Conservation (phyloP, 352 stramenopile genomes). For the Phytophthora syringae region DNA sequence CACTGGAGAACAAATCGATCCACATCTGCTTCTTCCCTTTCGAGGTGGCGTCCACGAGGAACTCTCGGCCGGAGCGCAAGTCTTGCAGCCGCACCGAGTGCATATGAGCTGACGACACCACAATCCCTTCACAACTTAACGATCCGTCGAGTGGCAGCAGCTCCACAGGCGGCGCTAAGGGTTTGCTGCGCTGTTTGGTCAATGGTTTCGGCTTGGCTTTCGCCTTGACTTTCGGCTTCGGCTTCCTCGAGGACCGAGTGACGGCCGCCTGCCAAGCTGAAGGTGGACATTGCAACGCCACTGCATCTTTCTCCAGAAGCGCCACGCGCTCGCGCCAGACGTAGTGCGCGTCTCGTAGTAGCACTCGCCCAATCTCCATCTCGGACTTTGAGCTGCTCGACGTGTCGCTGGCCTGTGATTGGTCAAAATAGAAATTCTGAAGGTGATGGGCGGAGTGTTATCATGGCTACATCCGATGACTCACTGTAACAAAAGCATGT, state of each 20-base stretch:
- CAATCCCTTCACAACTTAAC: constrained; percentile 55
- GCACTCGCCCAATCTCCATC: constrained; percentile 59
- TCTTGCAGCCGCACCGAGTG: constrained; percentile 60
- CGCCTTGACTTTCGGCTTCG: constrained; percentile 21
- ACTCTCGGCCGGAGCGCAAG: constrained; percentile 47
- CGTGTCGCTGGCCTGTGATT: constrained; percentile 10
- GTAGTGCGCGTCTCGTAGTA: constrained; percentile 58
- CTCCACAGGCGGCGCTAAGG: constrained; percentile 21
- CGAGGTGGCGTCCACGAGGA: constrained; percentile 49
- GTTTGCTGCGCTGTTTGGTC: constrained; percentile 20
- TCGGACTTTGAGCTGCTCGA: constrained; percentile 1
- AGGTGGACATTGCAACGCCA: constrained; percentile 37
- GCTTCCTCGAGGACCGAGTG: constrained; percentile 16
- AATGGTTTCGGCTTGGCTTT: constrained; percentile 22
- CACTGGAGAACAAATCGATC: constrained; percentile 53
- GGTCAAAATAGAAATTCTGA: constrained; percentile 16
- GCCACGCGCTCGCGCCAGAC: constrained; percentile 50
- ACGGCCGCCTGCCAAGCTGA: constrained; percentile 30
- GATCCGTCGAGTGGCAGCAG: constrained; percentile 48
- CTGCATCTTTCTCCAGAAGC: constrained; percentile 41
- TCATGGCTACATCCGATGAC: constrained; percentile 6
- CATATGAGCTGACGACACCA: constrained; percentile 68
- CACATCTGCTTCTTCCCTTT: constrained; percentile 62
- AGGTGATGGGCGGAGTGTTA: constrained; percentile 4
- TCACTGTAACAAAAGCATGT: too few species aligned